Evolutionary conservation across 768 basidiomycete genomes (phyloP).

Genomic region (Trametes villosa): DNA sequence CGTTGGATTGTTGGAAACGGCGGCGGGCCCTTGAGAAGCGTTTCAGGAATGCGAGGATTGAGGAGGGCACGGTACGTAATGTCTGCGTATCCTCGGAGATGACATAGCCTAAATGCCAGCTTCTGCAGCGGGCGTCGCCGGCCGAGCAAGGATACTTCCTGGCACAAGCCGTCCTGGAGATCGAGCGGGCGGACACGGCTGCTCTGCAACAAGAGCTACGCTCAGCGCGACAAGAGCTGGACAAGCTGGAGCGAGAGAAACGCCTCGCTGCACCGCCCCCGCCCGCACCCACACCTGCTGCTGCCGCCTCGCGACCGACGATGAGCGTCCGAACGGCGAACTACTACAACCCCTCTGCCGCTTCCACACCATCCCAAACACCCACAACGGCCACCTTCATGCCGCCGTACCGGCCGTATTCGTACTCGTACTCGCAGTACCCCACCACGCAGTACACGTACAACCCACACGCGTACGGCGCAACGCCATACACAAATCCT

Average conservation of each 20-base stretch:
- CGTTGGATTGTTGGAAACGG: constrained; percentile 66
- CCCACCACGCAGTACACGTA: constrained; percentile 32
- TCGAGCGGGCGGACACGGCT: constrained; percentile 65
- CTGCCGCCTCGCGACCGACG: constrained; percentile 19
- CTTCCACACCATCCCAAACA: constrained; percentile 39
- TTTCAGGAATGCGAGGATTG: constrained; percentile 57
- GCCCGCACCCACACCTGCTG: constrained; percentile 15
- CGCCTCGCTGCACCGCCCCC: constrained; percentile 44
- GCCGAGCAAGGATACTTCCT: constrained; percentile 68
- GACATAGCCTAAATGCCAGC: constrained; percentile 1
- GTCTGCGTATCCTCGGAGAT: constrained; percentile 1
- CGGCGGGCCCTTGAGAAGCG: constrained; percentile 58
- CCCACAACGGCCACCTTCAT: constrained; percentile 34
- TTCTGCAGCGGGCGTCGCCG: constrained; percentile 57
- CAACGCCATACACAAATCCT: constrained; percentile 27
- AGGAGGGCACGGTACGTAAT: constrained; percentile 59
- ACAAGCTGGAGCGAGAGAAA: constrained; percentile 71
- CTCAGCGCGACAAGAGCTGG: constrained; percentile 63
- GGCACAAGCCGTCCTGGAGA: constrained; percentile 65
- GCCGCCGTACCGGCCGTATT: constrained; percentile 31
- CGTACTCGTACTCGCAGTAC: constrained; percentile 34
- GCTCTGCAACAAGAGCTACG: constrained; percentile 63
- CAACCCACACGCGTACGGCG: constrained; percentile 21
- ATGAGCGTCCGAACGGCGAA: constrained; percentile 19
- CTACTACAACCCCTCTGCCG: constrained; percentile 28